Percentiles rank a stretch among this genome's conserved stretches.
Conservation (phyloP, 1,139 yeast species). For the Suhomyces choctaworum region DNA sequence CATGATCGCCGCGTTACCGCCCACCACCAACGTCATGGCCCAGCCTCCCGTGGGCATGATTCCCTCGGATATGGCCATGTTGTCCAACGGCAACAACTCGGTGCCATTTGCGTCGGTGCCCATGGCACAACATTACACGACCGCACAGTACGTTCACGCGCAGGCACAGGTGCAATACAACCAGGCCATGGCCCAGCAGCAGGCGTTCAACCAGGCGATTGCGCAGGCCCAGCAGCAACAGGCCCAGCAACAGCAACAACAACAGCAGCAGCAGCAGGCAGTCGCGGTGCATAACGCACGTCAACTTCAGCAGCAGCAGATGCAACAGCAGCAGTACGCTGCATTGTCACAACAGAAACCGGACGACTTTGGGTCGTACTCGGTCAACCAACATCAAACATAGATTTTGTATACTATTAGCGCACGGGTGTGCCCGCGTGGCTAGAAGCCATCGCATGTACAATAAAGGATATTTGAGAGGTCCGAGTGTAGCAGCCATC, state of each 20-base stretch:
- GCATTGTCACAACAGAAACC: constrained; percentile 17
- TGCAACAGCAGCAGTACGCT: constrained; percentile 16
- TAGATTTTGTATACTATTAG: constrained; percentile 8
- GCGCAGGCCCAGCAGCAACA: constrained; percentile 18
- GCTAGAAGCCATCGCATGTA: constrained; percentile 4
- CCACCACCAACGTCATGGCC: constrained; percentile 9
- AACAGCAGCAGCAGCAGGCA: constrained; percentile 12
- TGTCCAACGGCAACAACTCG: constrained; percentile 9
- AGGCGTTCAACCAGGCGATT: constrained; percentile 20
- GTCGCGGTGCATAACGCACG: constrained; percentile 12
- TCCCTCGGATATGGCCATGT: constrained; percentile 15
- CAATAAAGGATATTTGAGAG: constrained; percentile 3
- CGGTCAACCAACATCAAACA: constrained; percentile 11
- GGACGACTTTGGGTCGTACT: constrained; percentile 8
- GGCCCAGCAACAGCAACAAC: constrained; percentile 9
- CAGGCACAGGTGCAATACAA: constrained; percentile 15
- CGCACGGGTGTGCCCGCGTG: constrained; percentile 8
- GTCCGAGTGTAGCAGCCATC: too few species aligned
- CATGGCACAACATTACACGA: constrained; percentile 11
- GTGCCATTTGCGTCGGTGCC: constrained; percentile 12
- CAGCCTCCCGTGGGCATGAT: constrained; percentile 16
- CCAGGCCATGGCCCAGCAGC: constrained; percentile 18
- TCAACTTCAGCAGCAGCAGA: constrained; percentile 16
- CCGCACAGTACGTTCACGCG: constrained; percentile 14
- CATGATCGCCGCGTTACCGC: constrained; percentile 11